phyloP scores from a whole-genome alignment of 2,329 filamentous ascomycete genomes.

The Phaeosphaeria sp. region DNA sequence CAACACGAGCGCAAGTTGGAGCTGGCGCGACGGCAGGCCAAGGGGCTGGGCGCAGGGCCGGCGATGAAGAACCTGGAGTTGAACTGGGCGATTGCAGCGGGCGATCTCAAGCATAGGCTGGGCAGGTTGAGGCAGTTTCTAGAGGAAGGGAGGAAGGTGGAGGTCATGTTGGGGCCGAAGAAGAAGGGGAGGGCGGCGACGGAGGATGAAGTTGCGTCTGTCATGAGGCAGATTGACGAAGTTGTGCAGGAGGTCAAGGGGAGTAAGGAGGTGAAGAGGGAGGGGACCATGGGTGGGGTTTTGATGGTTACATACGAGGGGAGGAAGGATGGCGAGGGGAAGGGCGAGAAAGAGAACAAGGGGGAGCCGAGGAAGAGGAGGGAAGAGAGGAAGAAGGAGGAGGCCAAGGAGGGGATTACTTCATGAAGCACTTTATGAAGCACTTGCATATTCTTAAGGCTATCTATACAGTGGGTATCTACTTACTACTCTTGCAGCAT shows the following conservation, averaged over 20 bases:
- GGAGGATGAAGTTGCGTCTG: slow-evolving; percentile 62
- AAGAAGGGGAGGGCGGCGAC: slow-evolving; percentile 66
- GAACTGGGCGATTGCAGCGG: slow-evolving; percentile 81
- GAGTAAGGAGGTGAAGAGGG: slow-evolving; percentile 27
- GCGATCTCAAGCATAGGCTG: slow-evolving; percentile 71
- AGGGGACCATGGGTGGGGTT: slow-evolving; percentile 38
- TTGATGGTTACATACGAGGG: slow-evolving; percentile 44
- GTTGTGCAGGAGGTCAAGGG: slow-evolving; percentile 5
- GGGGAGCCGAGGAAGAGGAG: neutral
- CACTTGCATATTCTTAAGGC: neutral
- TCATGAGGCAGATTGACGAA: slow-evolving; percentile 35
- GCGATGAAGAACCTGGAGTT: slow-evolving; percentile 80
- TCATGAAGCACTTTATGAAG: neutral
- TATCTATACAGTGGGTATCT: neutral
- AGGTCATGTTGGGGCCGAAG: slow-evolving; percentile 74
- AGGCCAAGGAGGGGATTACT: neutral
- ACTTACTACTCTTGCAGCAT: neutral
- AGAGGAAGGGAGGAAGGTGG: slow-evolving; percentile 75
- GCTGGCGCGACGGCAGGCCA: slow-evolving; percentile 51
- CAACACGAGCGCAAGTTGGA: slow-evolving; percentile 56
- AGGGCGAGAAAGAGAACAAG: slow-evolving; percentile 7
- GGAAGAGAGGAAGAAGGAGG: slow-evolving; percentile 14
- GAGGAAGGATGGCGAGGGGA: slow-evolving; percentile 24
- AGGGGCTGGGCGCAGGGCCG: slow-evolving; percentile 22
- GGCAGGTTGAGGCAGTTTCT: slow-evolving; percentile 69